Base-by-base conservation (phyloP, 225 moss, liverwort and hornwort genomes). In the Marchantia polymorpha region DNA sequence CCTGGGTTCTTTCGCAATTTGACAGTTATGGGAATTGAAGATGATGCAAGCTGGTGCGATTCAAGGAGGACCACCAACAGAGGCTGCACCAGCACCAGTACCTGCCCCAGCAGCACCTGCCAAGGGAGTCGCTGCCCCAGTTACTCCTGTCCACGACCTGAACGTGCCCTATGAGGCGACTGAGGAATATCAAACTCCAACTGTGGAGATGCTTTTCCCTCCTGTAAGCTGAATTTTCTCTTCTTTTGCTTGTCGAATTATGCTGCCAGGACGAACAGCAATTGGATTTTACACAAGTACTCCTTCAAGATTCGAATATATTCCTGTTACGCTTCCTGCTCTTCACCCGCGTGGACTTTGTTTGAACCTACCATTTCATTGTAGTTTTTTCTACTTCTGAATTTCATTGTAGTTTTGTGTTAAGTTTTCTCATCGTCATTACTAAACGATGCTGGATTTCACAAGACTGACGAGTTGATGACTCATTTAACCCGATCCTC, bases 1-100 rank as follows among this genome's bases (percentile, higher is more conserved):
- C 25, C 27, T 25, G 19, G 71, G 22, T 19, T 20, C 30, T 25
- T 27, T 73, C 12, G 52, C 47, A 47, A 25, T 59, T 30, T 64
- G 52, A 82, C 91, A 96, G 96, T 90, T 96, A 72, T 96, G 96
- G 96, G 94, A 96, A 89, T 88, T 92, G 71, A 96, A 96, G 89
- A 87, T 96, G 93, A 85, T 92, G 91, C 90, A 91, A 82, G 88
- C 89, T 20, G 96, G 96, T 30, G 94, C 93, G 68, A 93, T 96
- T 79, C 80, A 90, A 77, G 90, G 88, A 74, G 39, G 83, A 56
- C 52, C 90, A 0, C 77, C 78, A 12, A 89, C 89, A 51, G 90
- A 90, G 13, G 70, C 81, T n/a, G 75, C 80, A 51, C 61, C 82
- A 74, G 83, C 84, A 17, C 86, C 81, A 39, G 39, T 39, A 50